A percentile compares a stretch with the other conserved stretches of the same genome.
Conservation (phyloP, 2,329 filamentous ascomycete species). For the Botrytis fragariae region DNA sequence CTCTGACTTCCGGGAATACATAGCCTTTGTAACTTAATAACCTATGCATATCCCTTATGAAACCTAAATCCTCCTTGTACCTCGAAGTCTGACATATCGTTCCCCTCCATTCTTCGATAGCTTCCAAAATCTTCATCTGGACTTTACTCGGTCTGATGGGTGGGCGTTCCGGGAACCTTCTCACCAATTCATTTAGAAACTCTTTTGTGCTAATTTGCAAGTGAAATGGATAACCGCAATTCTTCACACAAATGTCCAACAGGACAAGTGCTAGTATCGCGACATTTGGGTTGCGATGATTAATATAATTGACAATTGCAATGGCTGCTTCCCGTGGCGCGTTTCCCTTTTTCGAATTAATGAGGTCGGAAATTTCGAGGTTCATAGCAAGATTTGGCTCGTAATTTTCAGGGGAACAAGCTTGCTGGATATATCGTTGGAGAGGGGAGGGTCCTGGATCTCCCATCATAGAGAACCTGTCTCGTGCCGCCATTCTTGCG, state of each 20-base stretch:
- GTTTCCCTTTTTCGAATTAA: conserved; percentile 96
- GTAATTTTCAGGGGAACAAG: conserved; percentile 95
- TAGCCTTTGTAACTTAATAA: conserved; percentile 96
- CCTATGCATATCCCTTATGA: conserved; percentile 96
- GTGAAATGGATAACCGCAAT: conserved; percentile 98
- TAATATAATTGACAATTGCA: conserved; percentile 90
- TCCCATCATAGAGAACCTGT: conserved; percentile 84
- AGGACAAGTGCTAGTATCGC: conserved; percentile 85
- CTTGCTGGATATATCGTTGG: conserved; percentile 92
- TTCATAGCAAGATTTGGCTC: conserved; percentile 96
- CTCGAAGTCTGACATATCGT: conserved; percentile 98
- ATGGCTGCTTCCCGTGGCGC: conserved; percentile 93
- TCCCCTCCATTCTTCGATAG: conserved; percentile 96
- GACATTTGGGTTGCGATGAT: conserved; percentile 95
- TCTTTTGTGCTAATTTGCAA: conserved; percentile 98
- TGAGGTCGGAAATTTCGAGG: conserved; percentile 92
- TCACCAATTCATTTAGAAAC: conserved; percentile 96
- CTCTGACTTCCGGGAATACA: conserved; percentile 84
- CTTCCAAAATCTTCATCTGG: conserved; percentile 88
- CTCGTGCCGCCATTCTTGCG: conserved; percentile 89
- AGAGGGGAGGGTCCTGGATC: conserved; percentile 80
- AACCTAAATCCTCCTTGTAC: conserved; percentile 95
- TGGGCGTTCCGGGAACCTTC: conserved; percentile 90
- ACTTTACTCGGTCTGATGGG: conserved; percentile 82
- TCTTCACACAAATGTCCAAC: conserved; percentile 98